Base-by-base conservation (phyloP, 75 land plant genomes). In the Picea sitchensis region DNA sequence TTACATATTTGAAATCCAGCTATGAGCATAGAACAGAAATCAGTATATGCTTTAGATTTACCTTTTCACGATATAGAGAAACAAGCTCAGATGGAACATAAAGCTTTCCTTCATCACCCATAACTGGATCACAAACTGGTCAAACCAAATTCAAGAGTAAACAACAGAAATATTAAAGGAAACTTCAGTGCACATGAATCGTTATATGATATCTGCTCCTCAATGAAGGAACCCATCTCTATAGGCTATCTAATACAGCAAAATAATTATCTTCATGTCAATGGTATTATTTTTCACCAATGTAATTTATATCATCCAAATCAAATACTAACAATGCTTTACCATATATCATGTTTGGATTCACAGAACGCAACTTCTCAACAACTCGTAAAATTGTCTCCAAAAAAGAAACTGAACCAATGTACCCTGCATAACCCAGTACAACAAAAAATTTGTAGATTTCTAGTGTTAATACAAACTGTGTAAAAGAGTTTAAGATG, bases 51-150 rank as follows among this genome's bases (percentile, higher is more conserved):
- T 14, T 20, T 56, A 54, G 59, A 56, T 47, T 64, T 41, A 94
- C 98, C 95, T 94, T 90, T 79, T 97, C 90, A 61, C 90, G 86
- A 76, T 91, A 97, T 12, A 95, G 90, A 11, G 94, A 86, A n/a
- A 95, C 90, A 76, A 97, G 79, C 58, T 95, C 95, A 38, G 62
- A 80, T 73, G 92, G 94, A 30, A 97, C 91, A 86, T 97, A 97
- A 18, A 97, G 86, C 83, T 91, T 95, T 68, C 99, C 99, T 82
- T 95, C 95, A 87, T 97, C 99, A 12, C 99, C 99, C 92, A 97
- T 82, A 30, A 97, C 99, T 76, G 99, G 99, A 90, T 97, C 99
- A 90, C 99, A 97, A 18, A 97, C 99, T 97, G 78, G 38, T 41
- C 20, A 36, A 36, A 74, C 76, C 41, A 73, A 36, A 62, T 14